Percentiles rank a stretch among this genome's conserved stretches.
Evolutionary conservation across 208 protist species (phyloP).

Genomic region (Naegleria fowleri): DNA sequence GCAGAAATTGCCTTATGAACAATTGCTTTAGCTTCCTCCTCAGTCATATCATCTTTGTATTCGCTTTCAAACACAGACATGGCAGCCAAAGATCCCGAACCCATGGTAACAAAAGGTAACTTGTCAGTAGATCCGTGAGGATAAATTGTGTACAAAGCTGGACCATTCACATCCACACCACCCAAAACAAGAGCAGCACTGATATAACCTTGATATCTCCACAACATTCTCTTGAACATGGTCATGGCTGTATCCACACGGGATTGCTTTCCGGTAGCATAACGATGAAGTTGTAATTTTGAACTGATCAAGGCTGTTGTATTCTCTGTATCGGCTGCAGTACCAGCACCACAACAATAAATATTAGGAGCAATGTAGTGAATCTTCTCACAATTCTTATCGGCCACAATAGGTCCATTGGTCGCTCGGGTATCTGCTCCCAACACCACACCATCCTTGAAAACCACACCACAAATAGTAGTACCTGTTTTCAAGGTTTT

Average conservation of each 20-base stretch:
- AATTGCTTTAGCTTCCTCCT: slow-evolving; percentile 93
- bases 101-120: slow-evolving; percentile 98
- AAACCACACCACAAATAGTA: slow-evolving; percentile 98
- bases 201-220: slow-evolving; percentile 95
- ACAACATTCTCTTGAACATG: slow-evolving; percentile 94
- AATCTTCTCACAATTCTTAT: slow-evolving; percentile 99
- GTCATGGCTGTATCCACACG: slow-evolving; percentile 93
- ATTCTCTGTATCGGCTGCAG: slow-evolving; percentile 96
- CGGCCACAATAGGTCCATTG: slow-evolving; percentile 94
- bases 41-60: slow-evolving; percentile 85
- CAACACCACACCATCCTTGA: slow-evolving; percentile 98
- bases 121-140: slow-evolving; percentile 95
- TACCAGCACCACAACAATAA: slow-evolving; percentile 99
- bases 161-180: slow-evolving; percentile 94
- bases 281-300: slow-evolving; percentile 87
- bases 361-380: slow-evolving; percentile 99
- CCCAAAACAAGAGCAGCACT: slow-evolving; percentile 97
- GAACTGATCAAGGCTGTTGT: slow-evolving; percentile 83
- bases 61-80: slow-evolving; percentile 95
- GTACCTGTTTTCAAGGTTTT: slow-evolving; percentile 97
- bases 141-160: slow-evolving; percentile 92
- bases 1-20: slow-evolving; percentile 92
- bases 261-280: slow-evolving; percentile 83
- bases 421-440: slow-evolving; percentile 99
- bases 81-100: slow-evolving; percentile 97